These are phyloP conservation scores for Thraustochytrium striatum DNA, from an alignment of 352 stramenopile species.

Conservation along the genomic window DNA sequence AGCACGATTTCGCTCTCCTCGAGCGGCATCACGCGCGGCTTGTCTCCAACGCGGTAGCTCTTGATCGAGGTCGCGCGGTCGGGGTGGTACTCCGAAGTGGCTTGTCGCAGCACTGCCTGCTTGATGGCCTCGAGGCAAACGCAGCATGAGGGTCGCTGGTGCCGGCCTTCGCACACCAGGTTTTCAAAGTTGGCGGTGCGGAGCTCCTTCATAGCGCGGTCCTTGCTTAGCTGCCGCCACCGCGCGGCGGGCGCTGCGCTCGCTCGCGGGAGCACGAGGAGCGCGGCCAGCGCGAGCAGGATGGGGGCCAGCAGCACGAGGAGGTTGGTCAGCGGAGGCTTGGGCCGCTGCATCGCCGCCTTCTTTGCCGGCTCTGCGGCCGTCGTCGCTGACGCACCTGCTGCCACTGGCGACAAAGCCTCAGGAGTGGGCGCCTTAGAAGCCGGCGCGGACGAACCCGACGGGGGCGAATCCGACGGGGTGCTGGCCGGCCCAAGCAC, in stretches of 20 bases:
- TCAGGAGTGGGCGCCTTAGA: neutral
- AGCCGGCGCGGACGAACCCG: neutral
- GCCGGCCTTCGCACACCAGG: neutral
- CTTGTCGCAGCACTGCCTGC: conserved; percentile 9
- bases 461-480: neutral
- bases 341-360: neutral
- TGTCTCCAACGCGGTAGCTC: neutral
- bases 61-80: neutral
- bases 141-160: conserved; percentile 16
- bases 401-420: neutral
- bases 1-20: neutral
- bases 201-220: neutral
- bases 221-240: neutral
- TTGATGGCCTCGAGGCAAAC: conserved; percentile 32
- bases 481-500: neutral
- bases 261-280: neutral
- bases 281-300: neutral
- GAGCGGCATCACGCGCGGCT: neutral
- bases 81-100: neutral
- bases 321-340: neutral
- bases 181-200: neutral
- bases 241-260: neutral
- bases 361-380: neutral
- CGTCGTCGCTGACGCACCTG: neutral
- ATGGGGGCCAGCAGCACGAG: neutral